Conservation (phyloP, 495 filamentous ascomycete species). For the Daldinia bambusicola region DNA sequence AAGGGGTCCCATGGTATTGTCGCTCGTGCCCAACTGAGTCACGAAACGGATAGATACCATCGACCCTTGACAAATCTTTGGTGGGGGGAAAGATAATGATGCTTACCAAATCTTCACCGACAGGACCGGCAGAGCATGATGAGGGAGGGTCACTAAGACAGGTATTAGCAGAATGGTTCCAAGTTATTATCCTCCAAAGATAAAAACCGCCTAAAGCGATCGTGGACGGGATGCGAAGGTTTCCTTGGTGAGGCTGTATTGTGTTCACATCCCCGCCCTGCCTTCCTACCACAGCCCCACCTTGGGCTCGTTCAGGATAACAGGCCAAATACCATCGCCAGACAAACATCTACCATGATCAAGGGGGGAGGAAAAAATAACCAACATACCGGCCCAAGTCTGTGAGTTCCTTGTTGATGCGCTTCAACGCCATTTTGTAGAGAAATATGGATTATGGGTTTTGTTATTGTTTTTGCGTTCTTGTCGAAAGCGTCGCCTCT, state of each 20-base stretch:
- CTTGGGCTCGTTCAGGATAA: constrained; percentile 43
- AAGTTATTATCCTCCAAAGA: background rate
- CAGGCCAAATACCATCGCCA: constrained; percentile 24
- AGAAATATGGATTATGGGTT: constrained; percentile 47
- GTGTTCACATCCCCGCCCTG: constrained; percentile 46
- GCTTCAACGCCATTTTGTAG: constrained; percentile 92
- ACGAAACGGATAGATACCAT: constrained; percentile 15
- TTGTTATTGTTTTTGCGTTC: constrained; percentile 17
- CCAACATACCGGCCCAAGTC: constrained; percentile 93
- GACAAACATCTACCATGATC: constrained; percentile 15
- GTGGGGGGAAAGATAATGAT: constrained; percentile 31
- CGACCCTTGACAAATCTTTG: constrained; percentile 33
- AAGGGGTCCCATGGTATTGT: background rate
- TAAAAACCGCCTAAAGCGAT: background rate
- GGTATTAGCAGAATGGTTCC: constrained; percentile 53
- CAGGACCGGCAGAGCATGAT: constrained; percentile 96
- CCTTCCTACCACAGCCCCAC: constrained; percentile 47
- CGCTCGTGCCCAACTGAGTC: constrained; percentile 23
- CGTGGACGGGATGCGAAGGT: background rate
- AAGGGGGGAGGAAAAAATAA: constrained; percentile 30
- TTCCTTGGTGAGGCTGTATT: constrained; percentile 26
- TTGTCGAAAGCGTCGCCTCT: constrained; percentile 42
- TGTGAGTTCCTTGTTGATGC: constrained; percentile 99
- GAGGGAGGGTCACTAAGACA: constrained; percentile 89
- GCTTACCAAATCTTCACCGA: constrained; percentile 97